Evolutionary conservation across 176 grass and related monocot species (phyloP), one percentile per base, ranked within the genome.

Genomic region (Oryza officinalis): DNA sequence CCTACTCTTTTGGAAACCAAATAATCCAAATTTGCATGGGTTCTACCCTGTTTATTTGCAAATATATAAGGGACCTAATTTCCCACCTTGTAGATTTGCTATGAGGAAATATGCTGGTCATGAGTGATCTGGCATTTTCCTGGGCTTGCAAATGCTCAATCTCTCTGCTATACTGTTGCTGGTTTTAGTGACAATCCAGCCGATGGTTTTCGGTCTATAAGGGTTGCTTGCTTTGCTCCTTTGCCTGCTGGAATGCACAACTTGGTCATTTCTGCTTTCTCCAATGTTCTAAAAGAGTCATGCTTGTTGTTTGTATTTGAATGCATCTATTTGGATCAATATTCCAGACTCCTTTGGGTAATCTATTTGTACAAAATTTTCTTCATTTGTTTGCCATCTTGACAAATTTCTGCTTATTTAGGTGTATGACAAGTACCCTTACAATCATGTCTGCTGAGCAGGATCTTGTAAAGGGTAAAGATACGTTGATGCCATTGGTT

Each of bases 401-500:
- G 82, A 86, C 75, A 73, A 68, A 26, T 74, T 63, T 74, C n/a
- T 74, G 10, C 66, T 40, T 73, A 89, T 71, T 83, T 73, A 67
- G 72, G 33, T 82, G 43, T 86, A 67, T 85, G 25, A 57, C 57
- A 78, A 81, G 40, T 81, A 50, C 33, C 65, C 67, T 83, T 81
- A 81, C 79, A 41, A 69, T 77, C 40, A 85, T 87, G 66, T 86
- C 60, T 87, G 49, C 63, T 89, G 28, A 87, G 31, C 82, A 98
- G 96, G 96, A 98, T 92, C 87, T 98, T 84, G 76, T 98, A 81
- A 92, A 90, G 64, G 91, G 91, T 54, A 95, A 89, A 87, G 83
- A 94, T 44, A 98, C 96, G 0, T 78, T 91, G 89, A 86, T 95
- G 83, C 96, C 96, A 38, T 69, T 93, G 61, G 82, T 98, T 65